Percentiles rank a stretch among this genome's conserved stretches.
Evolutionary conservation across 495 filamentous ascomycete genomes (phyloP).

Genomic region (Ramalina intermedia): DNA sequence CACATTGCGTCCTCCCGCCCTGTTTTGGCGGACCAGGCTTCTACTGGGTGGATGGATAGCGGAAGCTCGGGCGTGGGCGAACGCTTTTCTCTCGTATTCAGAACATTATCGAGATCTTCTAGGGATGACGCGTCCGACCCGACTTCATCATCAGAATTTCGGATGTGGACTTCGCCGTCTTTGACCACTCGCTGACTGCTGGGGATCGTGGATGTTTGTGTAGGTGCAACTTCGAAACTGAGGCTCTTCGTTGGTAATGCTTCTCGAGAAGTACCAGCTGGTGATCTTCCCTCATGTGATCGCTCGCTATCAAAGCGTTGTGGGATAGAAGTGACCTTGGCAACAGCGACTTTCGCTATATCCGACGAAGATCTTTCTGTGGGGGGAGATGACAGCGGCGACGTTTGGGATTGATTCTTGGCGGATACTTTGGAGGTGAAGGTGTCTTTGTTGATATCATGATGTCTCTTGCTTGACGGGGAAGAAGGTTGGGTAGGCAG

Average conservation of each 20-base stretch:
- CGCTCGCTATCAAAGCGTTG: neutral
- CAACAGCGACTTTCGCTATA: neutral
- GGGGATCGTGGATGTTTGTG: neutral
- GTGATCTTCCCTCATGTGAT: neutral
- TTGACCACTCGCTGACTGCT: slow-evolving; percentile 30
- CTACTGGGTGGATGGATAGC: neutral
- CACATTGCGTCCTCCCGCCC: neutral
- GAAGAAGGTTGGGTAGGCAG: neutral
- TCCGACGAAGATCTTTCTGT: neutral
- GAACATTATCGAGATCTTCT: slow-evolving; percentile 28
- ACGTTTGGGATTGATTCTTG: neutral
- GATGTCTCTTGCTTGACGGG: no score
- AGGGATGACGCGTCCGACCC: slow-evolving; percentile 40
- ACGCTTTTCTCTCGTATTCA: slow-evolving; percentile 17
- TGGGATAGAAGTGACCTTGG: neutral
- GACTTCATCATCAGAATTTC: slow-evolving; percentile 53
- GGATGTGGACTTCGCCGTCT: slow-evolving; percentile 42
- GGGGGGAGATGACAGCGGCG: neutral
- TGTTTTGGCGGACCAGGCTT: neutral
- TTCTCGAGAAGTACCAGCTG: no score
- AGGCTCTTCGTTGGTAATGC: no score
- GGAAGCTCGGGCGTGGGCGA: slow-evolving; percentile 1
- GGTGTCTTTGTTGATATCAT: no score
- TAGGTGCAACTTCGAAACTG: neutral
- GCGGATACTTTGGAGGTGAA: neutral